Conservation (phyloP, 75 land plant species). For the Cunninghamia lanceolata region DNA sequence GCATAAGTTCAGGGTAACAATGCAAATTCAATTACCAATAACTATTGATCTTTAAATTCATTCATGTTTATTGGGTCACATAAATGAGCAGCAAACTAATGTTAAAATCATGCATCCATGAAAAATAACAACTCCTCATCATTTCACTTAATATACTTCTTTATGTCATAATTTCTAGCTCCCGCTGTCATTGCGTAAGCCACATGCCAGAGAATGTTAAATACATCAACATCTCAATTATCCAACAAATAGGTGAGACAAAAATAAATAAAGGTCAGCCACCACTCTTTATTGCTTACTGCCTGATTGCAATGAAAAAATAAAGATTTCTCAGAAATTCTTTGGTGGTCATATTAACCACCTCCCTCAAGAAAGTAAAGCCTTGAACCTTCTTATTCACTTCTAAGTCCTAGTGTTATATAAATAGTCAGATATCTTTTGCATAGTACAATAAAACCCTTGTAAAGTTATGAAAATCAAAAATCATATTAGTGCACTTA, state of each 20-base stretch:
- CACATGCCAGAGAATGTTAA: not conserved
- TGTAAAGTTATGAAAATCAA: not conserved
- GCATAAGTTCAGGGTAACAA: not conserved
- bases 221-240: not conserved
- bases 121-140: not conserved
- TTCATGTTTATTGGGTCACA: not conserved
- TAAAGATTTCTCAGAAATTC: not conserved
- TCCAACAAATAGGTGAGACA: not conserved
- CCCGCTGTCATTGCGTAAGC: not conserved
- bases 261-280: not conserved
- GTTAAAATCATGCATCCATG: not conserved
- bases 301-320: not conserved
- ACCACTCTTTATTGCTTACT: not conserved
- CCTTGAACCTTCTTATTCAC: not conserved
- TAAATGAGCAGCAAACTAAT: not conserved
- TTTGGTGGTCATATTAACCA: not conserved
- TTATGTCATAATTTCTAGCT: not conserved
- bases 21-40: not conserved
- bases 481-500: slow-evolving; percentile 30
- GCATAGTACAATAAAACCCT: not conserved
- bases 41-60: not conserved
- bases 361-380: not conserved
- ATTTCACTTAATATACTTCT: not conserved
- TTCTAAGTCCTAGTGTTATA: not conserved
- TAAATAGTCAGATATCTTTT: not conserved